Conservation (phyloP, 2,329 filamentous ascomycete genomes). For the Helminthosporium solani region DNA sequence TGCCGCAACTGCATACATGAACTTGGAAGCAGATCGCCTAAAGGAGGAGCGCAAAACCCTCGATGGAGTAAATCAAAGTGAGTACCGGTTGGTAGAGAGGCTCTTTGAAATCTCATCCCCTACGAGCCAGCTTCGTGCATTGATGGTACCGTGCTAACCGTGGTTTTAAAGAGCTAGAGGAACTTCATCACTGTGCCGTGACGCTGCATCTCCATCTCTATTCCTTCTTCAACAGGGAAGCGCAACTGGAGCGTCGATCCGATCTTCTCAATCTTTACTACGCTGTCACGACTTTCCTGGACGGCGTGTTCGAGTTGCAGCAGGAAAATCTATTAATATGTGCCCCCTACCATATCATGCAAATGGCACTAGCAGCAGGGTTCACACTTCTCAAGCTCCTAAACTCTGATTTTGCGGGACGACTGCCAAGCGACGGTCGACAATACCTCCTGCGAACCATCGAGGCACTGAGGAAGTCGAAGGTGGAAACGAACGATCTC, state of each 20-base stretch:
- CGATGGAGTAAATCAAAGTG: slow-evolving; percentile 39
- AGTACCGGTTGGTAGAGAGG: too few species aligned
- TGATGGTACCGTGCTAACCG: not conserved
- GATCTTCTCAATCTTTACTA: slow-evolving; percentile 76
- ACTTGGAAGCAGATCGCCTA: slow-evolving; percentile 38
- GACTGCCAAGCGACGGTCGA: slow-evolving; percentile 63
- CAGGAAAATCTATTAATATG: slow-evolving; percentile 62
- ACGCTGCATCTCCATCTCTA: slow-evolving; percentile 74
- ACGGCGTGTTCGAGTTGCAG: slow-evolving; percentile 56
- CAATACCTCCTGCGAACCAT: slow-evolving; percentile 71
- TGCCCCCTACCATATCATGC: slow-evolving; percentile 74
- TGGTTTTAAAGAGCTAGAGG: slow-evolving; percentile 46
- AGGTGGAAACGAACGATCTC: slow-evolving; percentile 75
- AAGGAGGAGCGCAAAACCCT: slow-evolving; percentile 36
- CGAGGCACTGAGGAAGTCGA: slow-evolving; percentile 68
- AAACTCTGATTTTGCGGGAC: slow-evolving; percentile 71
- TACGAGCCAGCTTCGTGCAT: not conserved
- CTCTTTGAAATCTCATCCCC: too few species aligned
- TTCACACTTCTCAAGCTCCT: slow-evolving; percentile 76
- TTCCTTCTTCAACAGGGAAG: slow-evolving; percentile 78
- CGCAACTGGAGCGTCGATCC: slow-evolving; percentile 58
- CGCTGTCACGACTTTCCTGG: slow-evolving; percentile 68
- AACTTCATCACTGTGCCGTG: slow-evolving; percentile 70
- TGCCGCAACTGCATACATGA: slow-evolving; percentile 36
- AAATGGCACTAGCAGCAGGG: slow-evolving; percentile 80